These are phyloP conservation scores for Knoxdaviesia capensis DNA, from an alignment of 2,329 filamentous ascomycete genomes.

Conservation along the genomic window DNA sequence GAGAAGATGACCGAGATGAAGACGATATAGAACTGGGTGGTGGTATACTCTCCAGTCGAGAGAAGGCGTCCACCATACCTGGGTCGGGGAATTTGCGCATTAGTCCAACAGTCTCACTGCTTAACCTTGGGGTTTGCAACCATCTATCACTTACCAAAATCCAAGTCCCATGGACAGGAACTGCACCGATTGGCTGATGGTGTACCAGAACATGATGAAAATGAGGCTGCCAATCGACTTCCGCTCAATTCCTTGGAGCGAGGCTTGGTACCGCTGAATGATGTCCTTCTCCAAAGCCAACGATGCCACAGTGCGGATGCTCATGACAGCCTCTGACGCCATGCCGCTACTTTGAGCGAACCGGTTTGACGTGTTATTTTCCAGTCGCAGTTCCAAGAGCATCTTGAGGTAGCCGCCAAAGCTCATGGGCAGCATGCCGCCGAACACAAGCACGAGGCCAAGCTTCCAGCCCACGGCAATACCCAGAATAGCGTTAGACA, in stretches of 20 bases:
- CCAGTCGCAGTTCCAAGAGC: constrained; percentile 24
- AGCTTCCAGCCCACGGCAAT: constrained; percentile 28
- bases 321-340: constrained; percentile 26
- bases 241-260: constrained; percentile 12
- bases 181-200: constrained; percentile 18
- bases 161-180: constrained; percentile 18
- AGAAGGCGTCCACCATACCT: constrained; percentile 20
- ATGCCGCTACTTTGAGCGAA: constrained; percentile 25
- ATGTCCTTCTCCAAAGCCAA: constrained; percentile 24
- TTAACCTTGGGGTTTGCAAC: not conserved
- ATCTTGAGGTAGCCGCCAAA: constrained; percentile 25
- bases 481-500: constrained; percentile 23
- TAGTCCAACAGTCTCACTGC: too few species aligned
- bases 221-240: constrained; percentile 12
- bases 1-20: constrained; percentile 29
- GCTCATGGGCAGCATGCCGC: constrained; percentile 23
- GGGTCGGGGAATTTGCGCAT: too few species aligned
- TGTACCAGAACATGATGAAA: constrained; percentile 20
- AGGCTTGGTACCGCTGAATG: constrained; percentile 14
- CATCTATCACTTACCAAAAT: constrained; percentile 13
- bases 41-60: constrained; percentile 23
- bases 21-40: constrained; percentile 25
- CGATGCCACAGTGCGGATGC: constrained; percentile 27
- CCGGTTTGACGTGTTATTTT: constrained; percentile 19
- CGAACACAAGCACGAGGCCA: constrained; percentile 24